These are phyloP conservation scores for Populus ilicifolia DNA, from an alignment of 345 rosid species.

Conservation along the genomic window DNA sequence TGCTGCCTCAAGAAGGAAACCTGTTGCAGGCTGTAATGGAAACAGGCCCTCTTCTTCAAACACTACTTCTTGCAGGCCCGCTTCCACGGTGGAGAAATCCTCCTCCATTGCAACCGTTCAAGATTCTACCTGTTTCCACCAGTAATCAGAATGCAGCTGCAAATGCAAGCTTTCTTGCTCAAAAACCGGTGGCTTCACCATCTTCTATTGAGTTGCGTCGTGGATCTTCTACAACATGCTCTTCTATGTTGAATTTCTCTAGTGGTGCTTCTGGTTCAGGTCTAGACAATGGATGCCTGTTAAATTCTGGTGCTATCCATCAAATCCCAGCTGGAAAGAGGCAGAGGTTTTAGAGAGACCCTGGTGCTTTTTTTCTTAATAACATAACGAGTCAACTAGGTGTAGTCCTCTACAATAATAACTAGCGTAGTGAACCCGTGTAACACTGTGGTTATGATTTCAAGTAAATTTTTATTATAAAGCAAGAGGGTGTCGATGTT, in stretches of 20 bases:
- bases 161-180: constrained; percentile 6
- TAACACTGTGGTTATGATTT: no score
- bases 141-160: constrained; percentile 17
- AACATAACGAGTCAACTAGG: constrained; percentile 7
- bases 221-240: constrained; percentile 37
- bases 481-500: no score
- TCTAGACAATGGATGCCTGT: constrained; percentile 14
- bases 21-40: constrained; percentile 66
- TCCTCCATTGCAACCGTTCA: constrained; percentile 70
- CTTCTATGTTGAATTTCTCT: constrained; percentile 48
- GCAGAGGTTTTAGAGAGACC: constrained; percentile 50
- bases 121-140: constrained; percentile 50
- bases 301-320: constrained; percentile 23
- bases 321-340: constrained; percentile 45
- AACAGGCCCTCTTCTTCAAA: constrained; percentile 76
- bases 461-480: no score
- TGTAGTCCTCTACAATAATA: neutral
- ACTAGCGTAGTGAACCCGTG: no score
- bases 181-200: constrained; percentile 15
- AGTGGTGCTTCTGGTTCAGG: constrained; percentile 33
- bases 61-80: constrained; percentile 79
- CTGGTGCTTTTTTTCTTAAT: neutral
- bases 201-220: constrained; percentile 24
- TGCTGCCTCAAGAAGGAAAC: constrained; percentile 64
- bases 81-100: constrained; percentile 94